These are phyloP conservation scores for Candida chauliodis DNA, from an alignment of 805 yeast species.

Conservation along the genomic window DNA sequence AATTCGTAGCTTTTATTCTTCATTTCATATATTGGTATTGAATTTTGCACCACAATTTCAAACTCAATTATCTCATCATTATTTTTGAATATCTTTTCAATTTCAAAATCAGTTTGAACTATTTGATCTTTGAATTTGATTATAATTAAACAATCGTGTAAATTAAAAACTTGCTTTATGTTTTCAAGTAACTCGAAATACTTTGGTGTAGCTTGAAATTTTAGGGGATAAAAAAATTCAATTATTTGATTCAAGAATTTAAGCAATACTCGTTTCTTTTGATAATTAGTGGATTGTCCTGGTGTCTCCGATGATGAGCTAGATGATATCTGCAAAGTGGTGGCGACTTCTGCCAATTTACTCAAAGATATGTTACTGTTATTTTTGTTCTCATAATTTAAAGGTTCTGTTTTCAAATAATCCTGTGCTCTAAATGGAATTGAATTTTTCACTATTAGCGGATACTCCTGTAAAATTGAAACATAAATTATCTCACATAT, in stretches of 20 bases:
- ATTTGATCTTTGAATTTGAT: slow-evolving; percentile 16
- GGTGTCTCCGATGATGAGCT: slow-evolving; percentile 8
- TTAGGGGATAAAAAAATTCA: slow-evolving; percentile 61
- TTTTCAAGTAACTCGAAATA: slow-evolving; percentile 73
- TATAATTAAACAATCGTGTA: slow-evolving; percentile 22
- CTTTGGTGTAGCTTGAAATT: slow-evolving; percentile 77
- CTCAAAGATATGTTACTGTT: slow-evolving; percentile 14
- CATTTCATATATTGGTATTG: slow-evolving; percentile 35
- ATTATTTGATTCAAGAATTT: slow-evolving; percentile 53
- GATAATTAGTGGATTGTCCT: slow-evolving; percentile 3
- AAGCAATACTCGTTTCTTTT: slow-evolving; percentile 34
- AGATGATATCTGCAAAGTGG: slow-evolving; percentile 5
- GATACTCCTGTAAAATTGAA: slow-evolving; percentile 59
- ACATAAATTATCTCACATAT: slow-evolving; percentile 67
- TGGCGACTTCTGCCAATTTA: slow-evolving; percentile 35
- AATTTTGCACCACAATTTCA: slow-evolving; percentile 34
- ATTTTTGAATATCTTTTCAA: slow-evolving; percentile 33
- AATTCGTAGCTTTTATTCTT: not conserved
- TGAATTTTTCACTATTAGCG: slow-evolving; percentile 48
- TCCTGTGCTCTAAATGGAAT: slow-evolving; percentile 21
- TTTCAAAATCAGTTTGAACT: slow-evolving; percentile 31
- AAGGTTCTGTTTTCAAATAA: slow-evolving; percentile 2
- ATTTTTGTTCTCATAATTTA: not conserved
- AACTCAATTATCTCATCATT: slow-evolving; percentile 29
- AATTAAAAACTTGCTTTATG: slow-evolving; percentile 65